Base-by-base conservation (phyloP, 306 rosid genomes). In the Lathyrus aphaca region DNA sequence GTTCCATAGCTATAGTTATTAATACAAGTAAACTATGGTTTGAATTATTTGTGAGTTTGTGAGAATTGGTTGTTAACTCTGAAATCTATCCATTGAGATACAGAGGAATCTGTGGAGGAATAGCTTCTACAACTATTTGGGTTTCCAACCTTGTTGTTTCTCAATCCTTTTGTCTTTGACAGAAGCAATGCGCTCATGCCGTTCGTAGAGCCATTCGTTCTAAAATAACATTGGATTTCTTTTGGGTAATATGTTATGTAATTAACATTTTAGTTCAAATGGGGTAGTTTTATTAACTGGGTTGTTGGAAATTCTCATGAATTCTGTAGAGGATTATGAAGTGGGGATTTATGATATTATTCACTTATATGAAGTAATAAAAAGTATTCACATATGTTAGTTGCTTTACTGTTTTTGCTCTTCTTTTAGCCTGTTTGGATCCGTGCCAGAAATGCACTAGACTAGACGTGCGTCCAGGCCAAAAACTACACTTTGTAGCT, bases 41-140 rank as follows among this genome's bases (percentile, higher is more conserved):
- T 44, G 49, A 5, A 44, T 44, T 44, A 14, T 13, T 15, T 1
- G 7, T 44, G 17, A 44, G 8, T 44, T 4, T 44, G 16, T 14
- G 7, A 1, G 16, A 44, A 13, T 15, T 46, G 1, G 87, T 86
- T 65, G 71, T 88, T 6, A 88, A 88, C 64, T 86, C 95, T 15
- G 91, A 88, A 77, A 88, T 88, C 6, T 88, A 88, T 43, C 95
- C 95, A 0, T 23, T 86, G 14, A 62, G 95, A 42, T 86, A 73
- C 1, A 72, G 91, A 61, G 91, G 89, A 13, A 11, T 84, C 14
- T 86, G 91, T 32, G 91, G 87, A 18, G 95, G 95, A 61, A 84
- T 86, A 23, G 95, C 95, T 14, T 86, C 91, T 5, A 86, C 91
- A 5, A 72, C 86, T 0, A 83, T 84, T 49, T 84, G 89, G 91